These are phyloP conservation scores for Scleroderma bovista DNA, from an alignment of 768 basidiomycete species.

Conservation along the genomic window DNA sequence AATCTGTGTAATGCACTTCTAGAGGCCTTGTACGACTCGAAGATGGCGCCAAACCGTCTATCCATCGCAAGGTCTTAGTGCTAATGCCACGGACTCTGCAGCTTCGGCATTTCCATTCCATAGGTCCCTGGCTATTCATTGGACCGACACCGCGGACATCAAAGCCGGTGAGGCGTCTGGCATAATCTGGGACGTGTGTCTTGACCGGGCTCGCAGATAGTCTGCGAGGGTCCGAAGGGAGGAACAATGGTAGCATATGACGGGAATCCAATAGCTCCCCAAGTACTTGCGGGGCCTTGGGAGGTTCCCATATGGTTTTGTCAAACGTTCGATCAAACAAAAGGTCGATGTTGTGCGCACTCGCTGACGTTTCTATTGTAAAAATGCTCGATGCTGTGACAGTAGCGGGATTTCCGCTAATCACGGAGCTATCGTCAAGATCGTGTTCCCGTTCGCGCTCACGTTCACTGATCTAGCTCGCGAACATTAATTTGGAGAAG, in stretches of 20 bases:
- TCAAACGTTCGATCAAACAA: conserved; percentile 69
- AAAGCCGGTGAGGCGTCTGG: conserved; percentile 9
- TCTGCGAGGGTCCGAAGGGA: conserved; percentile 77
- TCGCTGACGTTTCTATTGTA: conserved; percentile 29
- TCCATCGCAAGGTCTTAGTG: conserved; percentile 56
- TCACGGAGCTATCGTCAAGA: conserved; percentile 25
- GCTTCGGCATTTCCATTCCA: conserved; percentile 57
- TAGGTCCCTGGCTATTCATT: conserved; percentile 35
- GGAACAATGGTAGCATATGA: conserved; percentile 83
- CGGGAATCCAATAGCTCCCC: conserved; percentile 92
- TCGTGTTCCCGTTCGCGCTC: conserved; percentile 61
- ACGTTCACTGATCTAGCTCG: conserved; percentile 55
- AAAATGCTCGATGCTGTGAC: conserved; percentile 26
- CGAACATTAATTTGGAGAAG: conserved; percentile 1
- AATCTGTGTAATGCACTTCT: conserved; percentile 29
- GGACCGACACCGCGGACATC: conserved; percentile 36
- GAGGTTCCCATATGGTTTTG: conserved; percentile 71
- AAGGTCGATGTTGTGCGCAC: conserved; percentile 64
- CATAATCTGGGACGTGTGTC: conserved; percentile 14
- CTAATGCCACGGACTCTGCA: conserved; percentile 58
- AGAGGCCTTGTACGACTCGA: conserved; percentile 49
- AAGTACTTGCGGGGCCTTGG: conserved; percentile 70
- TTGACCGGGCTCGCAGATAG: conserved; percentile 64
- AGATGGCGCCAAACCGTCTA: conserved; percentile 57
- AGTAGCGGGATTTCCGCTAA: conserved; percentile 33